A percentile compares a stretch with the other conserved stretches of the same genome.
phyloP scores from a whole-genome alignment of 805 yeast species.

The Candida yuanshanica region DNA sequence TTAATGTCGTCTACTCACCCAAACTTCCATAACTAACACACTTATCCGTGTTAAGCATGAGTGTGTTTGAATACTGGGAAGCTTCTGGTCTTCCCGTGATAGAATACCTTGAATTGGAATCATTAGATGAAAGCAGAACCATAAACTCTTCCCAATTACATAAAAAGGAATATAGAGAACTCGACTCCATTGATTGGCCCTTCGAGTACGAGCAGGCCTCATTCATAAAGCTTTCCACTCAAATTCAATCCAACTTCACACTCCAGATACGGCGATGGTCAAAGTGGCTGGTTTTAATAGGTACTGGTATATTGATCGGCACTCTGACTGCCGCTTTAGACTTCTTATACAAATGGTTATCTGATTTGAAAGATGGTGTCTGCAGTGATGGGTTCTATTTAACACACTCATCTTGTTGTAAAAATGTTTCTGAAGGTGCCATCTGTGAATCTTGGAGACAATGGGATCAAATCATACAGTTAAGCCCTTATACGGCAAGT shows the following conservation, averaged over 20 bases:
- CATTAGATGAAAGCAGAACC: neutral
- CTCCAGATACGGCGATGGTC: conserved; percentile 12
- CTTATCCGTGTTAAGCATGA: neutral
- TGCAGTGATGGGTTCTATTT: conserved; percentile 33
- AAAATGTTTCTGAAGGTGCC: conserved; percentile 20
- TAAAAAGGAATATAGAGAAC: conserved; percentile 29
- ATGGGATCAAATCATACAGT: conserved; percentile 27
- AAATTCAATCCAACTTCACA: conserved; percentile 3
- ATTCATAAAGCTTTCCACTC: neutral
- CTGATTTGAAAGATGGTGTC: conserved; percentile 48
- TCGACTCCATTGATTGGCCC: conserved; percentile 48
- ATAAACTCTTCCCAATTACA: neutral
- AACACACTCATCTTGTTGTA: conserved; percentile 28
- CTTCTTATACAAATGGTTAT: conserved; percentile 41
- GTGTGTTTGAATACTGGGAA: neutral
- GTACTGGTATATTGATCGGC: conserved; percentile 43
- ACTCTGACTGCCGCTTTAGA: conserved; percentile 44
- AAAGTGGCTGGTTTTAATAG: conserved; percentile 43
- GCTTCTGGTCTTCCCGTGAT: conserved; percentile 13
- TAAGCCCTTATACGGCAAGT: conserved; percentile 20
- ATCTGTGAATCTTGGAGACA: conserved; percentile 29
- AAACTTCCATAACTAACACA: too few relatives aligned
- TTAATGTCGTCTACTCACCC: too few relatives aligned
- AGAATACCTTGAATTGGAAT: conserved; percentile 1
- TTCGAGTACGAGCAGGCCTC: conserved; percentile 31